Evolutionary conservation across 441 rosid genomes (phyloP).

Genomic region (Erodium moschatum): DNA sequence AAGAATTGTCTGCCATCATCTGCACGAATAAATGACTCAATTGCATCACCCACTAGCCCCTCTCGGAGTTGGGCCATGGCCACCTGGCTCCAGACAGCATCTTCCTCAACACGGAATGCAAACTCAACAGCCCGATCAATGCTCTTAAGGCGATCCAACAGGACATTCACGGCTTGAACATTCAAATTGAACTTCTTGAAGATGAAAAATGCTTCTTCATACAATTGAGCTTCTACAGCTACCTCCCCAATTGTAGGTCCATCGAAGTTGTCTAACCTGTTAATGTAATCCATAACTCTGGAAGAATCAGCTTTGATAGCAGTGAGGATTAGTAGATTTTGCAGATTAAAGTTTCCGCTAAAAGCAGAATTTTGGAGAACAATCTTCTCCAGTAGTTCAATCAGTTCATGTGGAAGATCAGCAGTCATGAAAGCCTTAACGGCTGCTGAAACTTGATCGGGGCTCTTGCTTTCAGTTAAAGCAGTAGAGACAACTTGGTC

Average conservation of each 20-base stretch:
- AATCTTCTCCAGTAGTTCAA: conserved; percentile 98
- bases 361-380: conserved; percentile 33
- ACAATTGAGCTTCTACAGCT: conserved; percentile 87
- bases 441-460: conserved; percentile 99
- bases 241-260: conserved; percentile 99
- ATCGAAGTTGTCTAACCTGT: conserved; percentile 96
- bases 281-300: conserved; percentile 96
- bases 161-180: conserved; percentile 88
- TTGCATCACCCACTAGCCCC: conserved; percentile 92
- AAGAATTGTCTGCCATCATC: conserved; percentile 89
- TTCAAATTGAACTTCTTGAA: conserved; percentile 96
- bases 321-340: conserved; percentile 89
- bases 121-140: conserved; percentile 97
- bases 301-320: conserved; percentile 98
- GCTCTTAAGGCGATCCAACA: conserved; percentile 75
- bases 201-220: conserved; percentile 86
- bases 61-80: conserved; percentile 94
- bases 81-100: conserved; percentile 96
- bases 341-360: conserved; percentile 97
- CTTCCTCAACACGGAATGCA: conserved; percentile 97
- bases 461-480: conserved; percentile 98
- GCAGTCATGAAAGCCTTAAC: conserved; percentile 99
- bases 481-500: conserved; percentile 99
- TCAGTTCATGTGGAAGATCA: conserved; percentile 94
- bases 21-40: conserved; percentile 93